These are phyloP conservation scores for Musa beccarii DNA, from an alignment of 176 grass and related monocot species.

Conservation along the genomic window DNA sequence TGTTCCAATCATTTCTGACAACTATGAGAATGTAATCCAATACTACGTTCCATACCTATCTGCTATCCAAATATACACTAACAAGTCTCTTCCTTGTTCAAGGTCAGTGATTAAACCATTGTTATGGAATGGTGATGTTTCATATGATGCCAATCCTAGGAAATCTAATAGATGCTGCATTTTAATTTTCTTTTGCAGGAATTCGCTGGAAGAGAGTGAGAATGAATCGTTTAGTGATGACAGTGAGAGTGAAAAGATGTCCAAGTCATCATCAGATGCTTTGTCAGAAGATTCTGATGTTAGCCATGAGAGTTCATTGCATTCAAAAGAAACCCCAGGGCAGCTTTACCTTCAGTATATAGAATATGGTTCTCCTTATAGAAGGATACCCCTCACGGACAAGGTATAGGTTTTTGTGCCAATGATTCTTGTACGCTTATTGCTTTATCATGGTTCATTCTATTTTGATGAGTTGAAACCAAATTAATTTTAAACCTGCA, in stretches of 20 bases:
- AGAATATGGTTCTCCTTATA: constrained; percentile 42
- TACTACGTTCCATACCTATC: constrained; percentile 77
- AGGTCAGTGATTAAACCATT: constrained; percentile 21
- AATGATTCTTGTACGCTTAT: background rate
- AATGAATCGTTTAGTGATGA: background rate
- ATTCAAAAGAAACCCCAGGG: background rate
- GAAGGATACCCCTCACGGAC: constrained; percentile 42
- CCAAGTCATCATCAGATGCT: background rate
- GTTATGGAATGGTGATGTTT: background rate
- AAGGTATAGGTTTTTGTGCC: constrained; percentile 26
- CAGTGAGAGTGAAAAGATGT: constrained; percentile 8
- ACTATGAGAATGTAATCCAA: constrained; percentile 28
- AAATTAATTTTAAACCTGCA: background rate
- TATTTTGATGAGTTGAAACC: background rate
- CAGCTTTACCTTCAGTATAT: constrained; percentile 44
- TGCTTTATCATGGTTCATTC: background rate
- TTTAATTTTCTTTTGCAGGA: background rate
- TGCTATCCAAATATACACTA: constrained; percentile 50
- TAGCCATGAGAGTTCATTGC: background rate
- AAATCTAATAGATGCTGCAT: background rate
- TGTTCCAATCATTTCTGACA: constrained; percentile 24
- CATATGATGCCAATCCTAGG: background rate
- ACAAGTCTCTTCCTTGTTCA: constrained; percentile 6
- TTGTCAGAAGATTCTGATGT: background rate
- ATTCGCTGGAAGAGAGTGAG: background rate